A percentile compares a stretch with the other conserved stretches of the same genome.
These are phyloP conservation scores for Melaleuca alternifolia DNA, from an alignment of 345 rosid species.

Conservation along the genomic window DNA sequence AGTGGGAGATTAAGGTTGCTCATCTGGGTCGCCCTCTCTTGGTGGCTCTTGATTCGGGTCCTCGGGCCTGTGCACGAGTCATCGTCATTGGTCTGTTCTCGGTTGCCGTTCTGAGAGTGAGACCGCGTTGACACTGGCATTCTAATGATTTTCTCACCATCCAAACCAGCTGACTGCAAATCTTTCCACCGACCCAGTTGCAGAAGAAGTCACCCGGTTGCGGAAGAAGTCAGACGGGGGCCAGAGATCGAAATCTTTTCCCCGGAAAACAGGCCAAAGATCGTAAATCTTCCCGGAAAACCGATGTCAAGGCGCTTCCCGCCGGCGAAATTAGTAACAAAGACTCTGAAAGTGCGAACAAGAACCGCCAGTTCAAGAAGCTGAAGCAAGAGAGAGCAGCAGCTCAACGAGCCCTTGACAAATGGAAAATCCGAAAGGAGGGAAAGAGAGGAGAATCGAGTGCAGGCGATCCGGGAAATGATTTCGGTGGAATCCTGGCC, in stretches of 20 bases:
- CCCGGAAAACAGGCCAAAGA: not conserved
- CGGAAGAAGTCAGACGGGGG: not conserved
- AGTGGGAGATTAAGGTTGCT: slow-evolving; percentile 10
- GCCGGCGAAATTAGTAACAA: not conserved
- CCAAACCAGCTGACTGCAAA: slow-evolving; percentile 31
- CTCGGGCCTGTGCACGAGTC: slow-evolving; percentile 9
- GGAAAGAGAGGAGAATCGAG: not conserved
- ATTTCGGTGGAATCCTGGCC: slow-evolving; percentile 9
- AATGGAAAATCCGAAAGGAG: not conserved
- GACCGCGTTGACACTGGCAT: slow-evolving; percentile 92
- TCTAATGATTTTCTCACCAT: slow-evolving; percentile 21
- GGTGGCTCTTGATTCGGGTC: not conserved
- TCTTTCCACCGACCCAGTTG: slow-evolving; percentile 10
- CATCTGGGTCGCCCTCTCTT: slow-evolving; percentile 15
- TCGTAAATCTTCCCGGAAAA: too few relatives aligned
- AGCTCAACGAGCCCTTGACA: not conserved
- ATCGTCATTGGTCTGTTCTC: slow-evolving; percentile 1
- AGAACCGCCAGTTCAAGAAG: not conserved
- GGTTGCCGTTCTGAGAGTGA: slow-evolving; percentile 7
- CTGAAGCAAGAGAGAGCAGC: not conserved
- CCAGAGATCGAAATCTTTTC: not conserved
- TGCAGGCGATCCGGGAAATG: slow-evolving; percentile 9
- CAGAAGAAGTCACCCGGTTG: not conserved
- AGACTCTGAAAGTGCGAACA: not conserved
- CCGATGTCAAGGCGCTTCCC: not conserved